Conservation (phyloP, 2,329 filamentous ascomycete genomes). For the Penicillium sp. region DNA sequence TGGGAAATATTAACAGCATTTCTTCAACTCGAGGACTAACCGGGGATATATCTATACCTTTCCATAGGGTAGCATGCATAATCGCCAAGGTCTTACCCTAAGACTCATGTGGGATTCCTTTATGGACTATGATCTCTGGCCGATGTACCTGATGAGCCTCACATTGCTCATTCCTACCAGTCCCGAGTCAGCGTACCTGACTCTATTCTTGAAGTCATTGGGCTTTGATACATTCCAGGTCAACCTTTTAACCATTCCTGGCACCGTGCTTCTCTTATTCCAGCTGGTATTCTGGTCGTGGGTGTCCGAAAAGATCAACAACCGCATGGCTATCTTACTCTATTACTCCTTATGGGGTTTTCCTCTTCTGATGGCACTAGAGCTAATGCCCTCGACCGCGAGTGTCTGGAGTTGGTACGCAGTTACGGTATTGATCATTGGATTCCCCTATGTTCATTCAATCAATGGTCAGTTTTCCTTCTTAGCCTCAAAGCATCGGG, state of each 20-base stretch:
- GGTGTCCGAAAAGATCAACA: constrained; percentile 51
- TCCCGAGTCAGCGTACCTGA: constrained; percentile 45
- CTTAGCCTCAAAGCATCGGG: background rate
- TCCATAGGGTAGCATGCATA: constrained; percentile 30
- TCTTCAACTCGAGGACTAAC: background rate
- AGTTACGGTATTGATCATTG: constrained; percentile 37
- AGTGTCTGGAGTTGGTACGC: constrained; percentile 51
- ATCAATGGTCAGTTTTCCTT: constrained; percentile 33
- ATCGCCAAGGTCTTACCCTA: constrained; percentile 30
- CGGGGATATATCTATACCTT: too few species aligned
- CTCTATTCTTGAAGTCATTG: constrained; percentile 44
- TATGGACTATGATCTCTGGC: constrained; percentile 35
- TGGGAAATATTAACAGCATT: fast-evolving
- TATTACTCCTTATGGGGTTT: constrained; percentile 52
- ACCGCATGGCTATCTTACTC: constrained; percentile 50
- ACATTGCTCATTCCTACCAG: constrained; percentile 1
- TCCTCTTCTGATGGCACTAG: constrained; percentile 49
- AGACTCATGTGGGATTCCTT: constrained; percentile 28
- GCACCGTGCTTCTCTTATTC: constrained; percentile 51
- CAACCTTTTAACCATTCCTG: constrained; percentile 55
- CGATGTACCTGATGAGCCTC: constrained; percentile 35
- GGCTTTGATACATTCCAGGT: constrained; percentile 32
- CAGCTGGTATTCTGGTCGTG: constrained; percentile 51
- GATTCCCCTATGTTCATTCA: constrained; percentile 54
- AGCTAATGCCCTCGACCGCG: constrained; percentile 44